These are phyloP conservation scores for Nitzschia sp. DNA, from an alignment of 108 stramenopile genomes.

Conservation along the genomic window DNA sequence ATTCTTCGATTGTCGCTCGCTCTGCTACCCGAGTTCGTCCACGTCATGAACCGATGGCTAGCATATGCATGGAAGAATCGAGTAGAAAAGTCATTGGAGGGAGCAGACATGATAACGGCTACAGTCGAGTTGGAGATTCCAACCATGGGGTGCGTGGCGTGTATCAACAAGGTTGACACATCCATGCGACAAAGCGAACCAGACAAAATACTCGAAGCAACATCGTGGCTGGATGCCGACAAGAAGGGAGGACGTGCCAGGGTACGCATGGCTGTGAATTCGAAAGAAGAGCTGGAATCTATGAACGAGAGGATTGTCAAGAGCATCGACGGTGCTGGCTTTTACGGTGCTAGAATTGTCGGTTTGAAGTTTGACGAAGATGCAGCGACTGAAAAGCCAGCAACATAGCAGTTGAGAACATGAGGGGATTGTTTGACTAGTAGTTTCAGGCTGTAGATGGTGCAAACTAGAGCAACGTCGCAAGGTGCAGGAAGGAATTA, in stretches of 20 bases:
- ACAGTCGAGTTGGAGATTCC: conserved; percentile 61
- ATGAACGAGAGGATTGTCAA: conserved; percentile 27
- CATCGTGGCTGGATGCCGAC: conserved; percentile 57
- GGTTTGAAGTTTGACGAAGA: not conserved
- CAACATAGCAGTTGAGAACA: too few species aligned
- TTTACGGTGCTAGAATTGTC: conserved; percentile 10
- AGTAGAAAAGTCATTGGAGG: not conserved
- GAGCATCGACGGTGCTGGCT: conserved; percentile 45
- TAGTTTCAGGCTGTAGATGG: too few species aligned
- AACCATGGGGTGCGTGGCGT: conserved; percentile 88
- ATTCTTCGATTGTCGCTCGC: conserved; percentile 45
- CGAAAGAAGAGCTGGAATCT: conserved; percentile 34
- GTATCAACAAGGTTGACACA: conserved; percentile 76
- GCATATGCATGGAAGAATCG: not conserved
- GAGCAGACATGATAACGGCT: not conserved
- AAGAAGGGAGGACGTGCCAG: conserved; percentile 51
- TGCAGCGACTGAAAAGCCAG: not conserved
- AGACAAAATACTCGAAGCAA: conserved; percentile 35
- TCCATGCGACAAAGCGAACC: conserved; percentile 50
- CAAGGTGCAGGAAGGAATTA: too few species aligned
- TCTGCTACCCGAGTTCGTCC: conserved; percentile 70
- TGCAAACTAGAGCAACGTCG: too few species aligned
- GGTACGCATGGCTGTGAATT: conserved; percentile 22
- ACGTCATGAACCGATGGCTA: conserved; percentile 43
- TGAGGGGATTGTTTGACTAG: too few species aligned